Percentiles rank a stretch among this genome's conserved stretches.
Conservation (phyloP, 2,329 filamentous ascomycete species). For the Cladosporium sp. region DNA sequence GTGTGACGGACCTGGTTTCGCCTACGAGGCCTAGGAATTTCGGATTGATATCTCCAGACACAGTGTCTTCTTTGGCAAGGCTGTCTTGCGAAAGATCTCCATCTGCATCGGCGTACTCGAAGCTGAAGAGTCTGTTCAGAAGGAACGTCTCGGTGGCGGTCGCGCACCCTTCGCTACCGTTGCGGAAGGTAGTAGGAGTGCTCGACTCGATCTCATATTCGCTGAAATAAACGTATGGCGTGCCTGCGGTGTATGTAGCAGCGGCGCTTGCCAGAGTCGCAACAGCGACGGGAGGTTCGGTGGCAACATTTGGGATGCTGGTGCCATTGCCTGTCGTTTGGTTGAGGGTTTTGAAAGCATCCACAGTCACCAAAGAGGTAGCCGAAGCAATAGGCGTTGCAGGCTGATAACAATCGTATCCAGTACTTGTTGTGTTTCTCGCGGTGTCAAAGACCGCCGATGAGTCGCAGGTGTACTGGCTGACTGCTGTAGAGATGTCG, state of each 20-base stretch:
- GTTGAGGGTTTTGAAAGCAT: slow-evolving; percentile 24
- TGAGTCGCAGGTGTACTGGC: slow-evolving; percentile 21
- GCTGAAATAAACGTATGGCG: slow-evolving; percentile 41
- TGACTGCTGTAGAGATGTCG: slow-evolving; percentile 29
- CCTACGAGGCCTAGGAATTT: slow-evolving; percentile 31
- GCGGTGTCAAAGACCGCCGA: slow-evolving; percentile 19
- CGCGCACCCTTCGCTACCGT: slow-evolving; percentile 28
- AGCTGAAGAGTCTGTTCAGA: slow-evolving; percentile 32
- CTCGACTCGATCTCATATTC: slow-evolving; percentile 39
- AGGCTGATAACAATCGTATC: slow-evolving; percentile 23
- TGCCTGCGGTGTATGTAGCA: slow-evolving; percentile 25
- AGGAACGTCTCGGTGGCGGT: slow-evolving; percentile 33
- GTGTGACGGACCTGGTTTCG: slow-evolving; percentile 17
- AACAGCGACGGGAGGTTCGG: slow-evolving; percentile 26
- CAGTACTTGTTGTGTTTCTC: slow-evolving; percentile 15
- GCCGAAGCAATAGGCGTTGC: slow-evolving; percentile 28
- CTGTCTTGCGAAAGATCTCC: slow-evolving; percentile 25
- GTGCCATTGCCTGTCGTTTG: slow-evolving; percentile 24
- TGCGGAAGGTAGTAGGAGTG: slow-evolving; percentile 19
- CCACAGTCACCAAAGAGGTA: slow-evolving; percentile 29
- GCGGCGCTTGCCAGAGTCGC: slow-evolving; percentile 21
- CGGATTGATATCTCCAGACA: slow-evolving; percentile 29
- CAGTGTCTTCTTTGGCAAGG: slow-evolving; percentile 23
- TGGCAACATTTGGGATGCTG: slow-evolving; percentile 25
- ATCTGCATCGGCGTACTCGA: slow-evolving; percentile 32